phyloP scores from a whole-genome alignment of 805 yeast species.

The Candida ipomoeae region DNA sequence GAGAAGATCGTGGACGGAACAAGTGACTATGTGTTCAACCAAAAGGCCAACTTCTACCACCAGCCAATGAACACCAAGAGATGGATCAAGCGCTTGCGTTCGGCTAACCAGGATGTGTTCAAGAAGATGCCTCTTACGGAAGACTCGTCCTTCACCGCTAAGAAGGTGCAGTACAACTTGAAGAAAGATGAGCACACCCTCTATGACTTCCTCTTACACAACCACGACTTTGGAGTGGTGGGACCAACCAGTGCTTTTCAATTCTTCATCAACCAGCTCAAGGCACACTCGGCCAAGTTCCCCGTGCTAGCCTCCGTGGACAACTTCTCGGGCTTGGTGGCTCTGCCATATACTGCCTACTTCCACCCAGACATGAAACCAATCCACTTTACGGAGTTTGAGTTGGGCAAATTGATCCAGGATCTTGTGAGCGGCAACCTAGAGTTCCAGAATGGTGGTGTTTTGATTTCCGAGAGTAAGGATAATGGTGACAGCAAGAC shows the following conservation, averaged over 20 bases:
- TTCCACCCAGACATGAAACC: slow-evolving; percentile 50
- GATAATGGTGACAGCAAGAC: slow-evolving; percentile 47
- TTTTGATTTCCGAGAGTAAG: slow-evolving; percentile 61
- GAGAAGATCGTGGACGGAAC: slow-evolving; percentile 66
- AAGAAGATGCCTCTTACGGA: slow-evolving; percentile 31
- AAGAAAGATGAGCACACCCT: slow-evolving; percentile 30
- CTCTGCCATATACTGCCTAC: slow-evolving; percentile 55
- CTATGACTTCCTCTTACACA: slow-evolving; percentile 25
- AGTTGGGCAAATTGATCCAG: slow-evolving; percentile 56
- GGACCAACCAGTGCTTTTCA: slow-evolving; percentile 46
- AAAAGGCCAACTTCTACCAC: slow-evolving; percentile 46
- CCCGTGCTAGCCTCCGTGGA: slow-evolving; percentile 74
- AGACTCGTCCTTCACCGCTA: slow-evolving; percentile 30
- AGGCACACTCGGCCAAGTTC: slow-evolving; percentile 38
- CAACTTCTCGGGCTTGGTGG: slow-evolving; percentile 61
- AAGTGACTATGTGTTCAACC: slow-evolving; percentile 59
- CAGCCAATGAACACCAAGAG: slow-evolving; percentile 76
- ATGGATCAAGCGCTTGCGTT: slow-evolving; percentile 47
- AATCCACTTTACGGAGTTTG: slow-evolving; percentile 59
- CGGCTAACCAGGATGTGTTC: slow-evolving; percentile 33
- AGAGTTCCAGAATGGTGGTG: slow-evolving; percentile 56
- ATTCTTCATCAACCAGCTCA: slow-evolving; percentile 52
- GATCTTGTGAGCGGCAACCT: slow-evolving; percentile 50
- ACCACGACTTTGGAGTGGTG: slow-evolving; percentile 37
- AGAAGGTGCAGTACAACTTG: slow-evolving; percentile 30